phyloP scores from a whole-genome alignment of 2,329 filamentous ascomycete genomes.

The Knufia petricola region DNA sequence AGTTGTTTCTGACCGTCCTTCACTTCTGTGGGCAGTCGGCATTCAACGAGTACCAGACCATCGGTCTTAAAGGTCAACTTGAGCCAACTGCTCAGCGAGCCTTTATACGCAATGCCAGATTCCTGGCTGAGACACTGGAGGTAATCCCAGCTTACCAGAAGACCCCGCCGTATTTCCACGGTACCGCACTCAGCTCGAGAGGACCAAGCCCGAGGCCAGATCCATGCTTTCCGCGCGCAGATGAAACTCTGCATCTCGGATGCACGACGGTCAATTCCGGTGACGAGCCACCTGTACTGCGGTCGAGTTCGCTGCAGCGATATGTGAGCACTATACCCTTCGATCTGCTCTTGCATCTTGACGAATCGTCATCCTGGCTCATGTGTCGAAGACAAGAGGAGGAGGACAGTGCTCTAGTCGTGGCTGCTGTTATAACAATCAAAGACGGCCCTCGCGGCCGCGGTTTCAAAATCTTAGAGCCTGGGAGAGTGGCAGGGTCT shows the following conservation, averaged over 20 bases:
- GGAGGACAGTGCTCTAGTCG: neutral
- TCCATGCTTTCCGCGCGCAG: constrained; percentile 1
- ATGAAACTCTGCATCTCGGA: neutral
- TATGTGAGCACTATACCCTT: neutral
- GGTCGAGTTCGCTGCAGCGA: constrained; percentile 4
- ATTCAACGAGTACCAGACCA: neutral
- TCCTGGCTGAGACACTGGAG: constrained; percentile 2
- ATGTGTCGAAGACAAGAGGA: neutral
- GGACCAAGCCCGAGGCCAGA: constrained; percentile 2
- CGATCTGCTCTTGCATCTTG: constrained; percentile 4
- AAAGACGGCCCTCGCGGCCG: constrained; percentile 5
- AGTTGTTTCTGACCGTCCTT: constrained; percentile 4
- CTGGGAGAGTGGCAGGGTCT: neutral
- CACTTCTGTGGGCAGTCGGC: constrained; percentile 4
- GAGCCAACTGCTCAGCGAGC: constrained; percentile 3
- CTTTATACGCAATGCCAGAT: constrained; percentile 7
- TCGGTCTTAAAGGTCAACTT: neutral
- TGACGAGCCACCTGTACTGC: constrained; percentile 6
- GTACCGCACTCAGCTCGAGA: neutral
- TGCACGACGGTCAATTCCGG: neutral
- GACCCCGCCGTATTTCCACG: constrained; percentile 5
- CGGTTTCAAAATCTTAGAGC: constrained; percentile 5
- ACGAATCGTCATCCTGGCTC: constrained; percentile 5
- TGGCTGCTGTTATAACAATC: constrained; percentile 2
- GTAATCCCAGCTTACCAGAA: constrained; percentile 2